Evolutionary conservation across 2,329 filamentous ascomycete genomes (phyloP), one percentile per base, ranked within the genome.

Genomic region (Fusarium brevicatenulatum): DNA sequence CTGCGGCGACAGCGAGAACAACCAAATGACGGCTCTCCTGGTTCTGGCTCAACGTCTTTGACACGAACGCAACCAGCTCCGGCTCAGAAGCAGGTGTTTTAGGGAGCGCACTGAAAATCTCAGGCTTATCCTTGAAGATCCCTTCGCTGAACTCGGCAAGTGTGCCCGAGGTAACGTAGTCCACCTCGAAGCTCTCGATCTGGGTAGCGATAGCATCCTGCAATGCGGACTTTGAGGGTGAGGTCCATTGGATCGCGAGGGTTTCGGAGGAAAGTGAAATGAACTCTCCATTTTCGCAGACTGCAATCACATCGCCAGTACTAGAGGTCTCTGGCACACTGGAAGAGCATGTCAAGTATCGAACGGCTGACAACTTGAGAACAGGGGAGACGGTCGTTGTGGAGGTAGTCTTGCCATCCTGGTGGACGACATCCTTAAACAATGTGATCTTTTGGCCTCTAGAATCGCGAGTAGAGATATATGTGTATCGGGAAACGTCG

Each of bases 261-360:
- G 70, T 80, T 72, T 92, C 89, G 5, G 88, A 87, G 50, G 91
- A 88, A 19, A 93, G 82, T 63, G 89, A 90, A 13, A 88, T 76
- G 25, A 92, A 82, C 65, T 90, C 86, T 40, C 92, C 92, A 69
- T 91, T 86, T 46, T 87, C 82, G 63, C 89, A 88, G 3, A 93
- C 84, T 4, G 86, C 85, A 28, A 93, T 74, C 4, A 94, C 62
- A 57, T 81, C 79, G 21, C 80, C 80, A 30, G 79, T 71, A 13
- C 58, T 68, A 9, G 77, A 78, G 5, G 73, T 68, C 42, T 79
- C 70, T 4, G 77, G 76, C 16, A 72, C 72, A 32, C 77, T 72
- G 5, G 77, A 80, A 25, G 79, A 77, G 65, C 77, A 79, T 36
- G 80, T 81, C n/a, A 83, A 76, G 69, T 81, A 82, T 60, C 70